Percentiles rank a stretch among this genome's conserved stretches.
These are phyloP conservation scores for Schoenoplectus triqueter DNA, from an alignment of 202 grass and related monocot species.

Conservation along the genomic window DNA sequence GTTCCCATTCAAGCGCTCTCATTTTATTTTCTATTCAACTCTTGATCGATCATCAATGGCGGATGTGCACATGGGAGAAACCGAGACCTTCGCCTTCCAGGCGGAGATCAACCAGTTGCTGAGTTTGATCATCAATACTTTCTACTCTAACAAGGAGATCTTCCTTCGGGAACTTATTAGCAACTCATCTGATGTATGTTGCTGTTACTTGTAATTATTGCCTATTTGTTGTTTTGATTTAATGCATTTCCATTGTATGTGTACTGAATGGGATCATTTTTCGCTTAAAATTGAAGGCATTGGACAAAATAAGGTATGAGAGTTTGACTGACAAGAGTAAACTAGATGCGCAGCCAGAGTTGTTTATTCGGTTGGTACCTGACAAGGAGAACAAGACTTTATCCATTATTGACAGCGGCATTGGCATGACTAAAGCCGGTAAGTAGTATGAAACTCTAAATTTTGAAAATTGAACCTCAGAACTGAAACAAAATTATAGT, in stretches of 20 bases:
- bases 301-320: slow-evolving; percentile 87
- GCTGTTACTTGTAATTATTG: not conserved
- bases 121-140: slow-evolving; percentile 88
- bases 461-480: not conserved
- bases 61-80: slow-evolving; percentile 57
- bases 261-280: slow-evolving; percentile 24
- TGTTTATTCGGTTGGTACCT: slow-evolving; percentile 69
- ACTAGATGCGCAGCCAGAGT: slow-evolving; percentile 76
- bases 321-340: slow-evolving; percentile 86
- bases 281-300: slow-evolving; percentile 47
- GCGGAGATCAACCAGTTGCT: slow-evolving; percentile 94
- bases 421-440: slow-evolving; percentile 84
- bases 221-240: not conserved
- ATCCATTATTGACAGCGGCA: slow-evolving; percentile 75
- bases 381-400: slow-evolving; percentile 70
- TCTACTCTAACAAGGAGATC: slow-evolving; percentile 97
- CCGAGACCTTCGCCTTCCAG: slow-evolving; percentile 91
- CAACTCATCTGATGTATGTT: slow-evolving; percentile 54
- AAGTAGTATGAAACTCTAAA: not conserved
- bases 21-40: not conserved
- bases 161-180: slow-evolving; percentile 84
- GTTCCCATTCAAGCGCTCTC: not conserved
- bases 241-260: not conserved
- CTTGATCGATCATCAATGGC: slow-evolving; percentile 38
- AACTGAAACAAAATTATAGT: not conserved